phyloP scores from a whole-genome alignment of 208 protist genomes.

The Crithidia brevicula region DNA sequence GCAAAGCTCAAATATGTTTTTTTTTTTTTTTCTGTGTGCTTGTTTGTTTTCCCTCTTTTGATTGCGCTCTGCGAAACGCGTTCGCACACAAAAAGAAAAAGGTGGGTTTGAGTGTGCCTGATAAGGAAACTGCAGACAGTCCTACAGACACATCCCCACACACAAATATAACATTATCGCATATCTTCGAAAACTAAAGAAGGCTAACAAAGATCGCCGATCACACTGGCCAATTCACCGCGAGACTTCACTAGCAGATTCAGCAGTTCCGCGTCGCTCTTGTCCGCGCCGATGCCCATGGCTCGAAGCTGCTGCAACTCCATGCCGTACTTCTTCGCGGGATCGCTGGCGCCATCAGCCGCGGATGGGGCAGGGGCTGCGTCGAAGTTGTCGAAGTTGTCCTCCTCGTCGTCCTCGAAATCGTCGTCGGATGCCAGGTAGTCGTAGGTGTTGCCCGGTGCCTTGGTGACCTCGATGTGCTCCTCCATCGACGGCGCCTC shows the following conservation, averaged over 20 bases:
- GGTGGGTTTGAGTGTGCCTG: too few species aligned
- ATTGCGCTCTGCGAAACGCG: too few species aligned
- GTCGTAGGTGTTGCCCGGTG: conserved; percentile 28
- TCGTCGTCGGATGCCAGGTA: conserved; percentile 39
- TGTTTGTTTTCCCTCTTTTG: too few species aligned
- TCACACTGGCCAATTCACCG: conserved; percentile 75
- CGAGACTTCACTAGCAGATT: conserved; percentile 61
- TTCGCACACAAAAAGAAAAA: too few species aligned
- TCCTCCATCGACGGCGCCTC: conserved; percentile 76
- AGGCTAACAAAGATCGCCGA: conserved; percentile 50
- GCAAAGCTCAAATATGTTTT: too few species aligned
- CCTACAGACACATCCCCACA: background rate
- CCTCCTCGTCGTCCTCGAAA: conserved; percentile 45
- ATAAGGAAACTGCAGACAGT: too few species aligned
- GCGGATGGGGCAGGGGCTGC: conserved; percentile 7
- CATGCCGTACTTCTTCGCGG: conserved; percentile 45
- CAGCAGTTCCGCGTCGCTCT: conserved; percentile 65
- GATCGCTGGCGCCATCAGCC: background rate
- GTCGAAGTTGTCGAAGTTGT: conserved; percentile 54
- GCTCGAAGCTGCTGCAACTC: conserved; percentile 79
- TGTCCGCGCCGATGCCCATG: conserved; percentile 66
- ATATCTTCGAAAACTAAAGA: background rate
- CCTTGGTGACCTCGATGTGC: conserved; percentile 38
- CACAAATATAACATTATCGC: background rate
- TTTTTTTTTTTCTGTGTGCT: too few species aligned